Percentiles rank a stretch among this genome's conserved stretches.
phyloP scores from a whole-genome alignment of 352 stramenopile species.

The Pythium insidiosum region DNA sequence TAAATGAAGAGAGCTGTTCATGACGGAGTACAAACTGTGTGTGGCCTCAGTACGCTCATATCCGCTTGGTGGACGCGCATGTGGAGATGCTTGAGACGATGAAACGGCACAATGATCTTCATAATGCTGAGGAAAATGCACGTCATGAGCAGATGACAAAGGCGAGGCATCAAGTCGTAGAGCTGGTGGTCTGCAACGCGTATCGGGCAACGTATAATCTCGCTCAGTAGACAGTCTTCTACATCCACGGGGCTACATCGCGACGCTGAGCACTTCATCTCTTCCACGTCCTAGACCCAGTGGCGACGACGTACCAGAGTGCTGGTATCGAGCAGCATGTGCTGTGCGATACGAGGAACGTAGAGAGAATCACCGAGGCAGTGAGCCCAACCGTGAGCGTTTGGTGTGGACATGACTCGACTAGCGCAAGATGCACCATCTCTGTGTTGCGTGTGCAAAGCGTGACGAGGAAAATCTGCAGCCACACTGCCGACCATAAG shows the following conservation, averaged over 20 bases:
- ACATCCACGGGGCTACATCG: constrained; percentile 28
- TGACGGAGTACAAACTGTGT: too few relatives aligned
- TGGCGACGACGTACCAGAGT: constrained; percentile 25
- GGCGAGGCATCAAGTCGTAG: constrained; percentile 30
- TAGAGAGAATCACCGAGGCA: constrained; percentile 29
- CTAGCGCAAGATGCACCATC: constrained; percentile 40
- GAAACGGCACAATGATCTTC: constrained; percentile 27
- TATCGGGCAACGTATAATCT: constrained; percentile 33
- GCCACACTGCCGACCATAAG: constrained; percentile 24
- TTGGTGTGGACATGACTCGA: constrained; percentile 51
- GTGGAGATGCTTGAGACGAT: constrained; percentile 30
- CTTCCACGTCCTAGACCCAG: too few relatives aligned
- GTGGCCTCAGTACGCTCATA: background rate
- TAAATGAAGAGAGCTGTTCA: too few relatives aligned
- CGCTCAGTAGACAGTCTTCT: constrained; percentile 18
- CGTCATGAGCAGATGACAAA: constrained; percentile 34
- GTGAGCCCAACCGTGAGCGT: constrained; percentile 27
- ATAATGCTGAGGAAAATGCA: constrained; percentile 29
- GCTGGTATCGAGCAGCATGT: constrained; percentile 43
- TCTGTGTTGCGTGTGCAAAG: constrained; percentile 29
- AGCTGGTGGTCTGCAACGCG: constrained; percentile 17
- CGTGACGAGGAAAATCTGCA: constrained; percentile 62
- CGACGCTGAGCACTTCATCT: background rate
- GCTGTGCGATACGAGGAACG: constrained; percentile 34
- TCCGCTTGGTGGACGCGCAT: constrained; percentile 28